Evolutionary conservation across 768 basidiomycete genomes (phyloP), one percentile per base, ranked within the genome.

Genomic region (Hydnomerulius pinastri): DNA sequence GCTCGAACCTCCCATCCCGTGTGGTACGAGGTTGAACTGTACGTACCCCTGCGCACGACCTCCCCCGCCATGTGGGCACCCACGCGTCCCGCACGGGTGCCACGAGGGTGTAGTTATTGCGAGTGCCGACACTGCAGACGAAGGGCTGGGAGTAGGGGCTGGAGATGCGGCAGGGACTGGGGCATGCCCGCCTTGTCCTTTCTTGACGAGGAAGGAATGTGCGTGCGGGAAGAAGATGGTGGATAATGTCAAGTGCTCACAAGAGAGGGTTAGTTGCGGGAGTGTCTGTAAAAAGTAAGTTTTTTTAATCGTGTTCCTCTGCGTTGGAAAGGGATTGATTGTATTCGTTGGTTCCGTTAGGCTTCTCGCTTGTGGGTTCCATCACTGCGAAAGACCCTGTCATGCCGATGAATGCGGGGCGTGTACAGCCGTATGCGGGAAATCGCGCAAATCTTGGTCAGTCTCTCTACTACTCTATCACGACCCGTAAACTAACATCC

Each of bases 211-310:
- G 23, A 94, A 93, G 65, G 59, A 63, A 6, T 99, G 97, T 65
- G 91, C 90, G 0, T 99, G 97, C 64, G 91, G 92, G 21, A 93
- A 95, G 77, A 87, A 85, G 62, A 70, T 70, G 30, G 77, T 98
- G 4, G 78, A 76, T 38, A 92, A 98, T 60, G 78, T 94, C 10
- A 75, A 82, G 29, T 99, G 97, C 65, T 90, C 92, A 2, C 81
- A 89, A 61, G 87, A 79, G 58, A 69, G 67, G 11, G 86, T 99
- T 6, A 85, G 81, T 0, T 99, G 97, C 63, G 97, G 96, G 7
- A 79, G 73, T 21, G 68, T 77, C 2, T 99, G 97, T 65, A 87
- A 86, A 53, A 85, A 86, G 81, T 86, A 50, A 56, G 83, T 73
- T 13, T 15, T 43, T 27, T 29, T 39, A 15, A 9, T n/a, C n/a